Base-by-base conservation (phyloP, 2,329 filamentous ascomycete genomes). In the Colletotrichum lentis region DNA sequence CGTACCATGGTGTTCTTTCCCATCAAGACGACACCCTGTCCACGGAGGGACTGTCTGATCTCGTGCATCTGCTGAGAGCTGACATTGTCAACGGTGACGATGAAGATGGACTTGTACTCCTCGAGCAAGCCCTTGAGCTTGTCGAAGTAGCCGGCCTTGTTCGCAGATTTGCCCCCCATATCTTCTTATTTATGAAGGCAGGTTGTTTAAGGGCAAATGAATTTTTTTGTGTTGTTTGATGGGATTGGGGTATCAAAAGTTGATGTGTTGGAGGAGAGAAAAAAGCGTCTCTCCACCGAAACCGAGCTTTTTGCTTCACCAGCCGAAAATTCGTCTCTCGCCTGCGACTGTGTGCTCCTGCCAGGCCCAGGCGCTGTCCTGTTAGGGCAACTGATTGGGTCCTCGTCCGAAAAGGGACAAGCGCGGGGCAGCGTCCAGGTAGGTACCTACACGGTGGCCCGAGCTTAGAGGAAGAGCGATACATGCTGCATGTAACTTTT, bases 51-150 rank as follows among this genome's bases (percentile, higher is more conserved):
- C 79, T 91, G 85, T 83, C 96, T 92, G 84, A 99, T 98, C 90
- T 99, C 96, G 93, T 99, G 96, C 96, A 99, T 99, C 91, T 99
- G 96, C 90, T 99, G 96, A 77, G 96, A 99, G 84, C 91, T 93
- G 90, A 99, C 96, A 99, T 98, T 99, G 93, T 98, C 93, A 81
- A 95, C 91, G 80, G 90, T 80, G 83, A 97, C 94, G 83, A 99
- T 94, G 93, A 99, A 98, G 87, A 98, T 92, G 80, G 92, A 95
- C 83, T 89, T 90, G 91, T 96, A 98, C 83, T 94, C 91, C 87
- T 98, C 93, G 83, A 99, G 91, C 83, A 98, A 90, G 84, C 83
- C 83, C 91, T 97, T 97, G 83, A 99, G 94, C 94, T 98, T 98
- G 84, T 97, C 95, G 88, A 99, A 99, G 90, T 99, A 97, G 78